Evolutionary conservation across 345 rosid species (phyloP).

Genomic region (Rubroshorea leprosula): DNA sequence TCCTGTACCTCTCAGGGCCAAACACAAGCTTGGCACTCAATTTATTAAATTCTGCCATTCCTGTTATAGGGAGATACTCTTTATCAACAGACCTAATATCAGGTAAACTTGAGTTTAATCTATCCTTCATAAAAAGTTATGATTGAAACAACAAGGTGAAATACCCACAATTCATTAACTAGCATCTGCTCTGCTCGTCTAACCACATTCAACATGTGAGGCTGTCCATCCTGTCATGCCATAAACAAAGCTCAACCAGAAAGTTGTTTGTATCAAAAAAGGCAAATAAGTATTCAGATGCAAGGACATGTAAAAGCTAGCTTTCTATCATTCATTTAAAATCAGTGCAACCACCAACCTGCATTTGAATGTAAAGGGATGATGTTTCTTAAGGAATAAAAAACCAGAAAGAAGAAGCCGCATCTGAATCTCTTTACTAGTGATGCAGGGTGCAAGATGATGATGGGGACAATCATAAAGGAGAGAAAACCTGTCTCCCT

Average conservation of each 20-base stretch:
- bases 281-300: not conserved
- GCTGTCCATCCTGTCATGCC: slow-evolving; percentile 78
- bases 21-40: slow-evolving; percentile 78
- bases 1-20: slow-evolving; percentile 66
- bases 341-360: not conserved
- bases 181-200: slow-evolving; percentile 72
- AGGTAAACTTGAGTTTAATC: slow-evolving; percentile 5
- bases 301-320: slow-evolving; percentile 1
- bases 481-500: too few relatives aligned
- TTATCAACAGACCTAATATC: slow-evolving; percentile 59
- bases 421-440: too few relatives aligned
- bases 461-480: too few relatives aligned
- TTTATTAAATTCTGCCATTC: slow-evolving; percentile 81
- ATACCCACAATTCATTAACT: slow-evolving; percentile 57
- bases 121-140: not conserved
- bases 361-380: too few relatives aligned
- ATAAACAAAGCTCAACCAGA: slow-evolving; percentile 26
- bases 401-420: too few relatives aligned
- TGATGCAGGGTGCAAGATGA: too few relatives aligned
- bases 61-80: slow-evolving; percentile 89
- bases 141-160: not conserved
- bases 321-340: not conserved
- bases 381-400: too few relatives aligned
- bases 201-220: slow-evolving; percentile 68
- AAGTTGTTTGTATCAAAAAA: slow-evolving; percentile 3